Base-by-base conservation (phyloP, 495 filamentous ascomycete genomes). In the Staphylotrichum longicolle region DNA sequence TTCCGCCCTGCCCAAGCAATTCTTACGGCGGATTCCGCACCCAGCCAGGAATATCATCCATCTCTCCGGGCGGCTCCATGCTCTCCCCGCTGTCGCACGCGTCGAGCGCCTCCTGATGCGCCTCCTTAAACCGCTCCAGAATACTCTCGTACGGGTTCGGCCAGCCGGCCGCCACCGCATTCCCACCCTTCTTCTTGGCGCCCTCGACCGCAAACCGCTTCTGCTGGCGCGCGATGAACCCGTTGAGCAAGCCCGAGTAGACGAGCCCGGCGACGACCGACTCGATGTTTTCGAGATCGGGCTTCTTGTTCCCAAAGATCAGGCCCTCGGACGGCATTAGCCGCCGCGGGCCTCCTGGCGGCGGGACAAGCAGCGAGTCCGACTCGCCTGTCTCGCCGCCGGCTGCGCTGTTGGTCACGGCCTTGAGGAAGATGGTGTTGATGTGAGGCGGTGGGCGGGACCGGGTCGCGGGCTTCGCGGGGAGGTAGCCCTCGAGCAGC, bases 201-300 rank as follows among this genome's bases (percentile, higher is more conserved):
- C 94, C 93, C 34, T 89, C 83, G 41, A 97, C 88, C 5, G 91
- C 92, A 62, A 96, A 95, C 20, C 86, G 84, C 34, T 79, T 81
- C 65, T 86, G 86, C 39, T 81, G 77, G 65, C 94, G 89, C 10
- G 89, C 89, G 30, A 97, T 81, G 65, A 93, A 98, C 5, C 94
- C 94, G 58, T 87, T 86, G 54, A 97, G 80, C n/a, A 97, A 77
- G 7, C 87, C 88, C 71, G 96, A 91, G 34, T 87, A 85, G 14
- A 96, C 81, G 7, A 97, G 77, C 2, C 87, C 88, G 1, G 89
- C 82, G 9, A 95, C 78, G 4, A 91, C 85, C 3, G 81, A 84
- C 73, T 96, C 94, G n/a, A 96, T 79, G 64, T 88, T 87, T 2
- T 82, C 74, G 68, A 87, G 77, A 45, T 84, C 74, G 12, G 85